Base-by-base conservation (phyloP, 2,329 filamentous ascomycete genomes). In the Drechslera avenae region DNA sequence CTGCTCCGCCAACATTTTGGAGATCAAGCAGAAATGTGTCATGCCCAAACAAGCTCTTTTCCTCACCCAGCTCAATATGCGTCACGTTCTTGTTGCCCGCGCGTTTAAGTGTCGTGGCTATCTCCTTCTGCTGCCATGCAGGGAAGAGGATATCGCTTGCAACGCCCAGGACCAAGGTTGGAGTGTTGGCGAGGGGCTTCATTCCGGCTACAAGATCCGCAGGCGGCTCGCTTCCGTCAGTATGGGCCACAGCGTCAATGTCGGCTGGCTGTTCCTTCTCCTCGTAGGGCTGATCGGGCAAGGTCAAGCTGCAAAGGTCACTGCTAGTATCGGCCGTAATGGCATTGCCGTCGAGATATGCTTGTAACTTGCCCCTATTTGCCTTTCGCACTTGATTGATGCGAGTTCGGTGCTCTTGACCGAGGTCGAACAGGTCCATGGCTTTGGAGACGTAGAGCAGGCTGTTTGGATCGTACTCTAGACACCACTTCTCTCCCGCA, bases 361-460 rank as follows among this genome's bases (percentile, higher is more conserved):
- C 77, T 17, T 82, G 78, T 2, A 92, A 75, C 41, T 83, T 82
- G 36, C 78, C 74, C 54, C 82, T 76, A 39, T 87, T 85, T 46
- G 84, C 79, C 12, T 81, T 78, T 13, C 92, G 81, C 21, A 91
- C 83, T 26, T 78, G 68, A 16, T 78, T 78, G 2, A 89, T 85
- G 16, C 82, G 84, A 3, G 78, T 73, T 69, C 92, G 90, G 67
- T 88, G 86, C 33, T 84, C 81, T 39, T 79, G 78, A 18, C 94
- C 91, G 0, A 99, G 83, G 66, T 99, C 94, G 72, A 99, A 99
- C 10, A 99, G 80, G 69, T 99, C 94, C 94, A 99, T 99, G 4
- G 94, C 94, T 76, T 99, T 99, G 73, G 91, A 96, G 49, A 99
- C 90, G 73, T 99, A 99, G 2, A 99, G 80, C 32, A 97, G 78